Evolutionary conservation across 2,329 filamentous ascomycete species (phyloP).

Genomic region (Ceratocystis colombiana): DNA sequence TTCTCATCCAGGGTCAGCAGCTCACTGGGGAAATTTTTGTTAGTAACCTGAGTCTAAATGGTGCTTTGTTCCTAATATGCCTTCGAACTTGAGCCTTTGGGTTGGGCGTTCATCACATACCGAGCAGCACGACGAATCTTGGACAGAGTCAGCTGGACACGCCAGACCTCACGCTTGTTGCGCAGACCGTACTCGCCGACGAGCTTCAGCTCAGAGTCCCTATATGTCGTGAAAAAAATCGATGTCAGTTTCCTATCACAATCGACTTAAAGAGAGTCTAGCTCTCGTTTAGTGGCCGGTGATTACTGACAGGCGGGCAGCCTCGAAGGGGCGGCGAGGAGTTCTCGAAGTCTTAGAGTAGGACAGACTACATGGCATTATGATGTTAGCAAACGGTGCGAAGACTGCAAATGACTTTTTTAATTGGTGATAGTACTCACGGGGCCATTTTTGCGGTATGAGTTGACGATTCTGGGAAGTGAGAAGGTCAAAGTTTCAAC

Average conservation of each 20-base stretch:
- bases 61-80: neutral
- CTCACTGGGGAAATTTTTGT: slow-evolving; percentile 53
- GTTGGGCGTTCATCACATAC: slow-evolving; percentile 42
- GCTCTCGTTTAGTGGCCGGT: slow-evolving; percentile 96
- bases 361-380: slow-evolving; percentile 32
- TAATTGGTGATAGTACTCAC: slow-evolving; percentile 29
- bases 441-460: slow-evolving; percentile 37
- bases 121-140: slow-evolving; percentile 99
- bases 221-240: slow-evolving; percentile 40
- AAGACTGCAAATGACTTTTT: neutral
- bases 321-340: slow-evolving; percentile 96
- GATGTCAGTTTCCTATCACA: slow-evolving; percentile 61
- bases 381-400: slow-evolving; percentile 25
- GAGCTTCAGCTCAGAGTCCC: slow-evolving; percentile 98
- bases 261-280: slow-evolving; percentile 95
- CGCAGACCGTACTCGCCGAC: slow-evolving; percentile 99
- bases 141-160: slow-evolving; percentile 97
- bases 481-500: slow-evolving; percentile 25
- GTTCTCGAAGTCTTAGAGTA: slow-evolving; percentile 99
- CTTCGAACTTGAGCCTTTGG: neutral
- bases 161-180: slow-evolving; percentile 99
- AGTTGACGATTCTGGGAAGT: slow-evolving; percentile 28
- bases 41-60: slow-evolving; percentile 12
- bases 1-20: slow-evolving; percentile 99
- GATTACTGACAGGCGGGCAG: slow-evolving; percentile 96